Evolutionary conservation across 257 asterid species (phyloP).

Genomic region (Solanum peruvianum): DNA sequence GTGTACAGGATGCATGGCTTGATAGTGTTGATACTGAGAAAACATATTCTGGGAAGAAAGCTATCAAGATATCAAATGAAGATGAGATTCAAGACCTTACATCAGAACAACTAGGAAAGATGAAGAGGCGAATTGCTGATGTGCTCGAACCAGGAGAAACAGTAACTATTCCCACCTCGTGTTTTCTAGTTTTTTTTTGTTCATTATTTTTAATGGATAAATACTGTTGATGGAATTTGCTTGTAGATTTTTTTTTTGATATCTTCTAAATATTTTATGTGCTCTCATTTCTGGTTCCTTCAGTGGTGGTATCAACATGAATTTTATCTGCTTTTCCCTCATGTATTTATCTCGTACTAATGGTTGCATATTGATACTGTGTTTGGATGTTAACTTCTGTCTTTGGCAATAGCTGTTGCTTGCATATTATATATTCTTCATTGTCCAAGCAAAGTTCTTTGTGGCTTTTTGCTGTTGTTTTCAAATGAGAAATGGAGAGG

Average conservation of each 20-base stretch:
- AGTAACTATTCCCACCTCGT: conserved; percentile 21
- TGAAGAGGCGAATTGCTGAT: conserved; percentile 86
- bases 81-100: conserved; percentile 55
- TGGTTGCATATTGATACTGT: background rate
- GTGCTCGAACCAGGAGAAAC: conserved; percentile 89
- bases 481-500: background rate
- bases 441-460: background rate
- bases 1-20: conserved; percentile 95
- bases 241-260: background rate
- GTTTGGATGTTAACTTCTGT: background rate
- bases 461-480: background rate
- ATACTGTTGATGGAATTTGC: background rate
- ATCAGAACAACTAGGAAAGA: conserved; percentile 63
- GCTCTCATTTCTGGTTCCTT: background rate
- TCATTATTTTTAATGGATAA: background rate
- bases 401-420: background rate
- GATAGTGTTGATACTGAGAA: conserved; percentile 55
- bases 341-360: background rate
- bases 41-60: conserved; percentile 25
- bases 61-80: conserved; percentile 15
- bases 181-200: background rate
- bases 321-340: background rate
- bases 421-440: background rate
- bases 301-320: background rate
- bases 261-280: background rate